These are phyloP conservation scores for Fonsecaea erecta DNA, from an alignment of 2,329 filamentous ascomycete species.

Conservation along the genomic window DNA sequence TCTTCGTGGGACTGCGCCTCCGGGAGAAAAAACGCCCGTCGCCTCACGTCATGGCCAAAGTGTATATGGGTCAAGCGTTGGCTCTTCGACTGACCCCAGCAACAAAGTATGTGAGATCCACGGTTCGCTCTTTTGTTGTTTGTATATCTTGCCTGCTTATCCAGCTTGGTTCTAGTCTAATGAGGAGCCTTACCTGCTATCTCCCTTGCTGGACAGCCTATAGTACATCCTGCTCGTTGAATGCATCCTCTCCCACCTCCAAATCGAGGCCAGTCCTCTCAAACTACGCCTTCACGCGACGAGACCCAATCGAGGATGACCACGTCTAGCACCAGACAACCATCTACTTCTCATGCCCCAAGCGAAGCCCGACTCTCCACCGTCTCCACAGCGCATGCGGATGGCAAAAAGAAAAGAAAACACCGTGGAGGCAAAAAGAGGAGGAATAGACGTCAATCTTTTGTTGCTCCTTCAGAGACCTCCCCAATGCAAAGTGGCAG, in stretches of 20 bases:
- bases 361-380: slow-evolving; percentile 2
- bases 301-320: slow-evolving; percentile 17
- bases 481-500: slow-evolving; percentile 39
- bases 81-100: not conserved
- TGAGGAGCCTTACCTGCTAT: no score
- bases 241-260: slow-evolving; percentile 39
- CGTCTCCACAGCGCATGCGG: slow-evolving; percentile 12
- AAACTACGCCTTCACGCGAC: slow-evolving; percentile 24
- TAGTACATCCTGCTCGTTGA: not conserved
- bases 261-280: slow-evolving; percentile 20
- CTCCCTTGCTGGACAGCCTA: not conserved
- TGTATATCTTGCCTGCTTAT: not conserved
- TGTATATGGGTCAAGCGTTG: slow-evolving; percentile 4
- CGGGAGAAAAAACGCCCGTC: not conserved
- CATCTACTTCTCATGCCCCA: slow-evolving; percentile 4
- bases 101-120: not conserved
- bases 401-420: slow-evolving; percentile 66
- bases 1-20: not conserved
- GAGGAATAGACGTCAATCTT: slow-evolving; percentile 76
- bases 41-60: slow-evolving; percentile 15
- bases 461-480: slow-evolving; percentile 67
- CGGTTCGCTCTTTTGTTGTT: not conserved
- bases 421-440: slow-evolving; percentile 80
- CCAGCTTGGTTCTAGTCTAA: not conserved
- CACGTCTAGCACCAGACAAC: slow-evolving; percentile 6